These are phyloP conservation scores for Mariannaea elegans DNA, from an alignment of 2,329 filamentous ascomycete species.

Conservation along the genomic window DNA sequence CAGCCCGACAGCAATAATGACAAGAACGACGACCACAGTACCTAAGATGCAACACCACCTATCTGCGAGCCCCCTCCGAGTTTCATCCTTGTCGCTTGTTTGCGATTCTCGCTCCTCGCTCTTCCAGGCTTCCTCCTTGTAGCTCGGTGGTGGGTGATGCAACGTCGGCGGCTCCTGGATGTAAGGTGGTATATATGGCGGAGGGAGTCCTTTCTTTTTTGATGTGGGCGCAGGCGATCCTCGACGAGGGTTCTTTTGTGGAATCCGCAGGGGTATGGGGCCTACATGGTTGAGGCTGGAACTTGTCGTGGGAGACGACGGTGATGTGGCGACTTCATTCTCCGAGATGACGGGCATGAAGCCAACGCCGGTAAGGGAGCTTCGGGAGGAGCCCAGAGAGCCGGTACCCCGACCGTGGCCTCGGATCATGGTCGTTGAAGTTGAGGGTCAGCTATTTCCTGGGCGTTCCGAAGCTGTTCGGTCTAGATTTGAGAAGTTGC, in stretches of 20 bases:
- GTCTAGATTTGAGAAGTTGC: neutral
- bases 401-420: conserved; percentile 25
- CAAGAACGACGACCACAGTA: conserved; percentile 40
- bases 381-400: conserved; percentile 36
- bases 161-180: conserved; percentile 19
- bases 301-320: conserved; percentile 25
- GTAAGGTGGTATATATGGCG: conserved; percentile 37
- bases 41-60: conserved; percentile 47
- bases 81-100: conserved; percentile 9
- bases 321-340: conserved; percentile 40
- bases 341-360: conserved; percentile 51
- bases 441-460: neutral
- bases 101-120: conserved; percentile 26
- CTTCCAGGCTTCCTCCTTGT: conserved; percentile 24
- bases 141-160: conserved; percentile 33
- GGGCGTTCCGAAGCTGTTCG: neutral
- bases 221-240: conserved; percentile 4
- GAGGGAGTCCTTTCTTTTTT: conserved; percentile 32
- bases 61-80: conserved; percentile 12
- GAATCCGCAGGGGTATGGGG: conserved; percentile 41
- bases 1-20: conserved; percentile 48
- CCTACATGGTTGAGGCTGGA: conserved; percentile 1
- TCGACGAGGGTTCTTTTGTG: conserved; percentile 39
- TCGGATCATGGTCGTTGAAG: conserved; percentile 25
- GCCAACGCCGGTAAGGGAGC: conserved; percentile 39